These are phyloP conservation scores for Floccularia luteovirens DNA, from an alignment of 768 basidiomycete species.

Conservation along the genomic window DNA sequence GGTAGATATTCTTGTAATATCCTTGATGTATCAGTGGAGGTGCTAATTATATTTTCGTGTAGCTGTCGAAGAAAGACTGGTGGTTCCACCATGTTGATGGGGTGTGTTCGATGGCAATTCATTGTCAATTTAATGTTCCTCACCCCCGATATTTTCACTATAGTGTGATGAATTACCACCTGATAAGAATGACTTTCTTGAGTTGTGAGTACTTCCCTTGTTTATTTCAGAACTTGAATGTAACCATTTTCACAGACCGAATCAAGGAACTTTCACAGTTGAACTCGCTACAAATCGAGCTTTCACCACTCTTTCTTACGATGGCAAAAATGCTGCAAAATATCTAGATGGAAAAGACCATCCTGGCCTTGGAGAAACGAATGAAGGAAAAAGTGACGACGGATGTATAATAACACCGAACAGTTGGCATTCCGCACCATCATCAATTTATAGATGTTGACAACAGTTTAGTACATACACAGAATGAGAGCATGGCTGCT, in stretches of 20 bases:
- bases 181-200: conserved; percentile 30
- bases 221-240: background rate
- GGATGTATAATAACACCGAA: conserved; percentile 28
- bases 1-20: conserved; percentile 11
- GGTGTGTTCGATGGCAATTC: no score
- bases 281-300: conserved; percentile 34
- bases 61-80: conserved; percentile 28
- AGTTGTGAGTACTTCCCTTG: conserved; percentile 21
- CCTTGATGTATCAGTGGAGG: background rate
- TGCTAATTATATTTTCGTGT: background rate
- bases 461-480: conserved; percentile 10
- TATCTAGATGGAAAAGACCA: conserved; percentile 29
- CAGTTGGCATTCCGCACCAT: conserved; percentile 15
- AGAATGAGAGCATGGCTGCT: conserved; percentile 29
- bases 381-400: conserved; percentile 15
- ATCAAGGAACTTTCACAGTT: conserved; percentile 31
- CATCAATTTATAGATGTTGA: background rate
- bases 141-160: background rate
- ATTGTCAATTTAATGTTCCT: background rate
- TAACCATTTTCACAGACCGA: conserved; percentile 20
- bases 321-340: conserved; percentile 14
- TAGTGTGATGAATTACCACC: conserved; percentile 42
- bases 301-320: conserved; percentile 28
- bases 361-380: conserved; percentile 16
- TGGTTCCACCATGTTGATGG: conserved; percentile 33